These are phyloP conservation scores for Phytophthora rubi DNA, from an alignment of 352 stramenopile species.

Conservation along the genomic window DNA sequence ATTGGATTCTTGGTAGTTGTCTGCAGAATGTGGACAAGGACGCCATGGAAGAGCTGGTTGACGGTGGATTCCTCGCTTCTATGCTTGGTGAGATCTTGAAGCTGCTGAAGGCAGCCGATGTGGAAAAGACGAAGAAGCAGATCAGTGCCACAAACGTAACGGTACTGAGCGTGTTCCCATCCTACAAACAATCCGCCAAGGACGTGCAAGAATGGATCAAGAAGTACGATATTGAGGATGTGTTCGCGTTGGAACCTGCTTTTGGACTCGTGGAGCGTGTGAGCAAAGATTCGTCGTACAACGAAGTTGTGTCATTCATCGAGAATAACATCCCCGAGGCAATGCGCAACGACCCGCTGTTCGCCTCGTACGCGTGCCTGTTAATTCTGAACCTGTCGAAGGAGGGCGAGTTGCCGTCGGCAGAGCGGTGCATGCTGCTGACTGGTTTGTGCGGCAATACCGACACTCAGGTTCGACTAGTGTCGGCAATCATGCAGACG, in stretches of 20 bases:
- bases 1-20: constrained; percentile 71
- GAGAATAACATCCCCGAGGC: constrained; percentile 53
- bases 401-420: constrained; percentile 59
- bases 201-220: constrained; percentile 76
- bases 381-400: constrained; percentile 69
- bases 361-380: constrained; percentile 68
- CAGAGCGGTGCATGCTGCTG: constrained; percentile 71
- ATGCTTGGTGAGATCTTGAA: constrained; percentile 57
- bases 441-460: constrained; percentile 70
- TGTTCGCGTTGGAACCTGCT: constrained; percentile 61
- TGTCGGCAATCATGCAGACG: constrained; percentile 78
- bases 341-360: constrained; percentile 61
- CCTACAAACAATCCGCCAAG: constrained; percentile 51
- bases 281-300: constrained; percentile 46
- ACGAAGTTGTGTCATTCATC: constrained; percentile 70
- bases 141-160: constrained; percentile 60
- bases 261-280: constrained; percentile 65
- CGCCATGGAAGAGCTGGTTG: constrained; percentile 70
- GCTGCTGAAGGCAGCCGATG: constrained; percentile 43
- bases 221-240: constrained; percentile 62
- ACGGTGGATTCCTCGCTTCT: constrained; percentile 70
- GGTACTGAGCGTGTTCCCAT: constrained; percentile 62
- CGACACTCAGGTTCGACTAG: constrained; percentile 67
- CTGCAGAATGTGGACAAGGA: constrained; percentile 58
- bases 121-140: constrained; percentile 58